Percentiles rank a stretch among this genome's conserved stretches.
Evolutionary conservation across 106 monocot species (phyloP).

Genomic region (Dendrobium officinale): DNA sequence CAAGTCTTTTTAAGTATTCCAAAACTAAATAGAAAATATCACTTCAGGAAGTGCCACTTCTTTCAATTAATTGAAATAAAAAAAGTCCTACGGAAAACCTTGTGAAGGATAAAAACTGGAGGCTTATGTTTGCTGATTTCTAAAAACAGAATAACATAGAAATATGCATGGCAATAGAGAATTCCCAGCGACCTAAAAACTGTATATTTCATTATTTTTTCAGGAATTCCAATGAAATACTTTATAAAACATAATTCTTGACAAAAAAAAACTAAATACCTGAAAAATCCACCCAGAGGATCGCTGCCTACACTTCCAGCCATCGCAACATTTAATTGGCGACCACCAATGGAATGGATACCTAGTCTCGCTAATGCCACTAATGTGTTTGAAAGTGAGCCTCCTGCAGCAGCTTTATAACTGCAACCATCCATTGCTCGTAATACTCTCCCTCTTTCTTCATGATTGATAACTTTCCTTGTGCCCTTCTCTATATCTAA

Average conservation of each 20-base stretch:
- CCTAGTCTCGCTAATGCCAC: constrained; percentile 93
- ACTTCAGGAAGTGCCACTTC: background rate
- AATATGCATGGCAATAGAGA: background rate
- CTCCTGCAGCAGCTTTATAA: constrained; percentile 96
- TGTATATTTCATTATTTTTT: background rate
- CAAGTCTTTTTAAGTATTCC: background rate
- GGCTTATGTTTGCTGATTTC: too few species aligned
- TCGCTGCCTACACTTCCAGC: constrained; percentile 92
- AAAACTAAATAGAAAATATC: background rate
- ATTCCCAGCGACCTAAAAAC: background rate
- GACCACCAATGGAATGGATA: constrained; percentile 28
- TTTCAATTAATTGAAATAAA: background rate
- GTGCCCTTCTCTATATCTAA: constrained; percentile 78
- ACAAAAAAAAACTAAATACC: constrained; percentile 26
- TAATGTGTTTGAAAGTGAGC: constrained; percentile 91
- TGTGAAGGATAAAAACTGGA: background rate
- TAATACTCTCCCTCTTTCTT: constrained; percentile 85
- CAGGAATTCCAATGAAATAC: background rate
- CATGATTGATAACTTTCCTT: constrained; percentile 85
- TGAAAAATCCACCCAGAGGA: constrained; percentile 93
- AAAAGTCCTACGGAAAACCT: background rate
- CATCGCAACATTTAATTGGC: constrained; percentile 71
- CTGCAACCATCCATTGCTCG: constrained; percentile 98
- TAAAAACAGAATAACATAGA: too few species aligned
- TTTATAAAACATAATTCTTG: background rate